Base-by-base conservation (phyloP, 495 filamentous ascomycete genomes). In the Tuber indicum region DNA sequence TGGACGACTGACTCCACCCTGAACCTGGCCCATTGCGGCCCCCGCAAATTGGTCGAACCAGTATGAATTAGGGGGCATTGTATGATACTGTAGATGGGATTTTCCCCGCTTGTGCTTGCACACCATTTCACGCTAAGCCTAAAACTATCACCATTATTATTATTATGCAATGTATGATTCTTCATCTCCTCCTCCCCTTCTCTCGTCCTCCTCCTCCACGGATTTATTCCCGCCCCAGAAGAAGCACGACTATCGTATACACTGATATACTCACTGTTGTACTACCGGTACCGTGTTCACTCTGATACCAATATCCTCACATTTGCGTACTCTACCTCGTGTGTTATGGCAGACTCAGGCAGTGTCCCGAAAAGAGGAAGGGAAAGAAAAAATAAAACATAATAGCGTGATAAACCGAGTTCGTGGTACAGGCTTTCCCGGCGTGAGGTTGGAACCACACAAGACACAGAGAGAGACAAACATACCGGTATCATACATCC, bases 1-100 rank as follows among this genome's bases (percentile, higher is more conserved):
- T 80, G 77, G 79, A 79, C 71, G 0, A 43, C 42, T 80, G 77
- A 79, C 78, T 80, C 78, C 78, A 80, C 78, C 78, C 76, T 79
- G 77, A 80, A 79, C 78, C 77, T 79, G 71, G 74, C 78, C 78
- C 79, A 80, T 80, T 70, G 77, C 71, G 43, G 74, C 44, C 77
- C 77, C 78, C 77, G 74, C 77, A 80, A 80, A 80, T 76, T 71
- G 43, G 32, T 72, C 71, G 52, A 71, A 8, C 78, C 45, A 79
- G 78, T 75, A 75, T 26, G 62, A 79, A 72, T 44, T 72, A 77
- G 75, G 52, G 74, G 69, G 69, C 43, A 71, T 76, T 76, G 73
- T 72, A 10, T 6, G 42, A 32, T 41, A 1, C 1, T 1, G 12
- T 44, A 71, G 75, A 72, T 77, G 69, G 72, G 72, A 69, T 72